Base-by-base conservation (phyloP, 2,329 filamentous ascomycete genomes). In the Colletotrichum brevisporum region DNA sequence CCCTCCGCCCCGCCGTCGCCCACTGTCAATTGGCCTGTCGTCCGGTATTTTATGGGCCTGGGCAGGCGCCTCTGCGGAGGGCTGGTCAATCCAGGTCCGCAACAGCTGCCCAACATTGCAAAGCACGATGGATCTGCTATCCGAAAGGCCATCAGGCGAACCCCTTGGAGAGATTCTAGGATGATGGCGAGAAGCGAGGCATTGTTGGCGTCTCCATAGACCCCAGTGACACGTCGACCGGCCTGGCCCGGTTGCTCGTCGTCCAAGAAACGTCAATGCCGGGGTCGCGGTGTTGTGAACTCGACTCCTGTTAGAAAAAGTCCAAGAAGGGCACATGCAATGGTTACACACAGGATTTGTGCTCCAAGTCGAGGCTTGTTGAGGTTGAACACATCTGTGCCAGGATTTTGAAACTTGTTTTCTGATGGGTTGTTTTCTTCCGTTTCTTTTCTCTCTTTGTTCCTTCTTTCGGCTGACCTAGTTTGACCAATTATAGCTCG, bases 11-110 rank as follows among this genome's bases (percentile, higher is more conserved):
- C 53, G 67, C 67, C 62, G 67, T 63, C 56, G 63, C 63, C 39
- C 51, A 18, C 45, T 55, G 63, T 69, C 51, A 56, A 69, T 69
- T 69, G 62, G 67, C 24, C 52, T 52, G 56, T 69, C 56, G 51
- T 69, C 63, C 21, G 36, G 52, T 47, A 47, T 69, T 61, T 24
- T 56, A 18, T 69, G 63, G 67, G 36, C 53, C 53, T 56, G 50
- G 56, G 48, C 63, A 47, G 56, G 62, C 56, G 55, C 62, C 61
- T 53, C 63, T 51, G 55, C 62, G 51, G 43, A 61, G 51, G 21
- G 56, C 18, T 43, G 9, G 59, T 53, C 54, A 56, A 57, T 16
- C 18, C 26, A 39, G 48, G 59, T 54, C 63, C 45, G 64, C 51
- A 21, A 50, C 24, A 47, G 67, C 66, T 58, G 62, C 62, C 67